These are phyloP conservation scores for Candida ipomoeae DNA, from an alignment of 805 yeast species.

Conservation along the genomic window DNA sequence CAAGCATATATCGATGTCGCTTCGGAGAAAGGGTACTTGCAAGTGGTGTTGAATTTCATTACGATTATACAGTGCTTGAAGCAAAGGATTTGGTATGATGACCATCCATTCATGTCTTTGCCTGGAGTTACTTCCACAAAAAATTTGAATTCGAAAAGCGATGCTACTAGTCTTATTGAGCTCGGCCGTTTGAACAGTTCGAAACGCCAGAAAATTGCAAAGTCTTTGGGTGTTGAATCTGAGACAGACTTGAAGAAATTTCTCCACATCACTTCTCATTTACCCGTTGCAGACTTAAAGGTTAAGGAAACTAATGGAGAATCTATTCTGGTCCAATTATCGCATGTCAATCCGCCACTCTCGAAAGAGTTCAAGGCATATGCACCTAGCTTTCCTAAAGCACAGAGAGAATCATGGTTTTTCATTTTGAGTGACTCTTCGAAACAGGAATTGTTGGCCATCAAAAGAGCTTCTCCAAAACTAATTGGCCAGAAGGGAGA, in stretches of 20 bases:
- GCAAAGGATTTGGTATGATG: constrained; percentile 84
- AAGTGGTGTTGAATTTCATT: constrained; percentile 59
- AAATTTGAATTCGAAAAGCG: neutral
- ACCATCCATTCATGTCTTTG: constrained; percentile 55
- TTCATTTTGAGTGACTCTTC: constrained; percentile 52
- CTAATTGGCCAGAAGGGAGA: constrained; percentile 33
- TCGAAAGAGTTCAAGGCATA: constrained; percentile 63
- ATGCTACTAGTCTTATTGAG: constrained; percentile 28
- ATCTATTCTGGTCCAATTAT: constrained; percentile 41
- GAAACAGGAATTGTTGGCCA: constrained; percentile 51
- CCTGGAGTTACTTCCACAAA: constrained; percentile 40
- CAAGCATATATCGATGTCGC: constrained; percentile 92
- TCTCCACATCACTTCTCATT: constrained; percentile 44
- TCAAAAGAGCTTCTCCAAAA: constrained; percentile 74
- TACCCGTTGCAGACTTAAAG: constrained; percentile 57
- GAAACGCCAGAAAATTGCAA: constrained; percentile 32
- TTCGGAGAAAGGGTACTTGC: constrained; percentile 72
- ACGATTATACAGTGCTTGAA: constrained; percentile 80
- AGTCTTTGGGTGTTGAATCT: constrained; percentile 33
- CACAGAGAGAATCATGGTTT: constrained; percentile 94
- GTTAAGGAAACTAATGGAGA: constrained; percentile 36
- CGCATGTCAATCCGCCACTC: constrained; percentile 49
- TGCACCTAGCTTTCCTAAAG: constrained; percentile 80
- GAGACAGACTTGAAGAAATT: constrained; percentile 37
- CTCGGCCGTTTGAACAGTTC: constrained; percentile 42